Percentiles rank a stretch among this genome's conserved stretches.
These are phyloP conservation scores for Epichloe sp. DNA, from an alignment of 2,329 filamentous ascomycete genomes.

Conservation along the genomic window DNA sequence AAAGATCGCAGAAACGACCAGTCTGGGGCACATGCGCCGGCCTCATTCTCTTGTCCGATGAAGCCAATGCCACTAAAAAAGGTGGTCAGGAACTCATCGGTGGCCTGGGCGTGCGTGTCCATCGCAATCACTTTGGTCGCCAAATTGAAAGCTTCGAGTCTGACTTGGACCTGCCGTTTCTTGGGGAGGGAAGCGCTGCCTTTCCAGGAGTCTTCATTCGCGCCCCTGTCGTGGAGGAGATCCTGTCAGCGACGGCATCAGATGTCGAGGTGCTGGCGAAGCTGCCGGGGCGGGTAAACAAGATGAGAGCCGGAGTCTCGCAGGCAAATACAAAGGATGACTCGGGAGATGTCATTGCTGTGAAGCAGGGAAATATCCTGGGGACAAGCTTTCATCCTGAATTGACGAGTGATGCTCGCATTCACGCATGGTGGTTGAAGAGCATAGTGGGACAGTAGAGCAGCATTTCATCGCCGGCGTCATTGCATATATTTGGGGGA, in stretches of 20 bases:
- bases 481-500: neutral
- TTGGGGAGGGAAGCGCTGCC: slow-evolving; percentile 24
- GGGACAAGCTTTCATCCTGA: slow-evolving; percentile 96
- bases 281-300: slow-evolving; percentile 28
- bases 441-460: slow-evolving; percentile 34
- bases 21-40: slow-evolving; percentile 96
- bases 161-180: slow-evolving; percentile 58
- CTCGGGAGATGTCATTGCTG: slow-evolving; percentile 70
- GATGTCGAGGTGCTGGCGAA: slow-evolving; percentile 38
- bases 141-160: slow-evolving; percentile 87
- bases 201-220: slow-evolving; percentile 88
- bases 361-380: slow-evolving; percentile 81
- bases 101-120: slow-evolving; percentile 78
- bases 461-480: neutral
- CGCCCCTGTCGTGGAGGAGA: slow-evolving; percentile 79
- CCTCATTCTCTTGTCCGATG: slow-evolving; percentile 77
- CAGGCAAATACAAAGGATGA: slow-evolving; percentile 25
- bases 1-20: slow-evolving; percentile 57
- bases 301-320: slow-evolving; percentile 24
- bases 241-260: slow-evolving; percentile 36
- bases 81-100: slow-evolving; percentile 90
- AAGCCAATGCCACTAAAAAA: slow-evolving; percentile 76
- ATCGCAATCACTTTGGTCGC: slow-evolving; percentile 88
- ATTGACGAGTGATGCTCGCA: slow-evolving; percentile 72
- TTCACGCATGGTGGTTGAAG: slow-evolving; percentile 83